Evolutionary conservation across 768 basidiomycete species (phyloP).

Genomic region (Lentinula guzmanii): DNA sequence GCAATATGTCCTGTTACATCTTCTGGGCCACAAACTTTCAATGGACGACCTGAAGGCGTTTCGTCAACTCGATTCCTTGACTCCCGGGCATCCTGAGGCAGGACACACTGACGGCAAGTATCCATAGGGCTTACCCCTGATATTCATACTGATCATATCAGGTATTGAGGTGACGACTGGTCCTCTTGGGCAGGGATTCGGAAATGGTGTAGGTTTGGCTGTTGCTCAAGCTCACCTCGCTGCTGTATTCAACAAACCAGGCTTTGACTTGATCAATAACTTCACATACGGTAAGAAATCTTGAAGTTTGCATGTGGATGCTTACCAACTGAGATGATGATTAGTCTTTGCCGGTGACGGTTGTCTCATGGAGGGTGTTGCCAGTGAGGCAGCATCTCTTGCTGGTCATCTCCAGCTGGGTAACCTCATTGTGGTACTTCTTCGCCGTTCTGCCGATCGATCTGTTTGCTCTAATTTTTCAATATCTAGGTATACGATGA

Average conservation of each 20-base stretch:
- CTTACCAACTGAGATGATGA: constrained; percentile 7
- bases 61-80: constrained; percentile 85
- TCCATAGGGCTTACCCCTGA: background rate
- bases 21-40: constrained; percentile 87
- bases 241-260: constrained; percentile 86
- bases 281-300: constrained; percentile 69
- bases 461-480: constrained; percentile 5
- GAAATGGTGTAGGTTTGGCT: constrained; percentile 89
- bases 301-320: background rate
- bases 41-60: constrained; percentile 91
- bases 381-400: constrained; percentile 87
- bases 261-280: constrained; percentile 78
- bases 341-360: constrained; percentile 90
- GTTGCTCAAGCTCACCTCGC: constrained; percentile 89
- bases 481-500: constrained; percentile 78
- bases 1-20: constrained; percentile 88
- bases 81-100: constrained; percentile 89
- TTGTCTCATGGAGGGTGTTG: constrained; percentile 95
- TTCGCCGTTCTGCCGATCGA: background rate
- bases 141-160: constrained; percentile 15
- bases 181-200: constrained; percentile 92
- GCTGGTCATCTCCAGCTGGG: constrained; percentile 93
- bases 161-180: constrained; percentile 92
- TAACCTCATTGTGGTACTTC: constrained; percentile 75
- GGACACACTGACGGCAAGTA: constrained; percentile 43